phyloP scores from a whole-genome alignment of 1,284 basidiomycete species.

The Vanrija sp. region DNA sequence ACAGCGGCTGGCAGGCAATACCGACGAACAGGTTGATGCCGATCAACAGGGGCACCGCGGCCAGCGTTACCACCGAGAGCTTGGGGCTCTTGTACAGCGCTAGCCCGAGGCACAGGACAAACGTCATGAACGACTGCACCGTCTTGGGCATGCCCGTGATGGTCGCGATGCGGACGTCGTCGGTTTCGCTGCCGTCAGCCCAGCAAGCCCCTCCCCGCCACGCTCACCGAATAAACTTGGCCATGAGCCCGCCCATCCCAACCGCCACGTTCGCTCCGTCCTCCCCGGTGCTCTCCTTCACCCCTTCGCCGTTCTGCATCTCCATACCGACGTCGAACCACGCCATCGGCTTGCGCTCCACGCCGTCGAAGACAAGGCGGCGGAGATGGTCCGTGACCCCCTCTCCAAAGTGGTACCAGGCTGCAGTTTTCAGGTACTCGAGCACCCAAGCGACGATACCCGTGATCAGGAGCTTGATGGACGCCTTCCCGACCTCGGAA shows the following conservation, averaged over 20 bases:
- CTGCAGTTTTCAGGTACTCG: constrained; percentile 66
- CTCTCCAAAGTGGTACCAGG: constrained; percentile 90
- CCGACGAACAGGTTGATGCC: constrained; percentile 73
- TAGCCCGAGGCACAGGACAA: constrained; percentile 71
- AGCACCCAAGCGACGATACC: constrained; percentile 66
- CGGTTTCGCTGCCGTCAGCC: constrained; percentile 68
- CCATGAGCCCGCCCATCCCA: constrained; percentile 90
- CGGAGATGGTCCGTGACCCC: constrained; percentile 68
- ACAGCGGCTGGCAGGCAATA: constrained; percentile 60
- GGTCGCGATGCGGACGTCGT: constrained; percentile 82
- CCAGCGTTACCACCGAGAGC: constrained; percentile 86
- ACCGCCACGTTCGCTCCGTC: constrained; percentile 55
- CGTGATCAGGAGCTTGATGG: constrained; percentile 68
- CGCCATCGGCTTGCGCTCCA: constrained; percentile 69
- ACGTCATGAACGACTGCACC: constrained; percentile 75
- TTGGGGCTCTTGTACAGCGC: constrained; percentile 76
- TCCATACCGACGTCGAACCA: constrained; percentile 87
- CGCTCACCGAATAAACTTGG: constrained; percentile 79
- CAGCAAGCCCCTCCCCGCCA: too few species aligned
- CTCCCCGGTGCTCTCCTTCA: constrained; percentile 31
- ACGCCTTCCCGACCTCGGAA: constrained; percentile 57
- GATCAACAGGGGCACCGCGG: constrained; percentile 78
- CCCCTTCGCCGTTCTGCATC: constrained; percentile 53
- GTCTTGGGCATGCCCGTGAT: constrained; percentile 72
- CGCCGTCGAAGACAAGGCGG: constrained; percentile 63